phyloP scores from a whole-genome alignment of 768 basidiomycete species.

The Stropharia rugosoannulata region DNA sequence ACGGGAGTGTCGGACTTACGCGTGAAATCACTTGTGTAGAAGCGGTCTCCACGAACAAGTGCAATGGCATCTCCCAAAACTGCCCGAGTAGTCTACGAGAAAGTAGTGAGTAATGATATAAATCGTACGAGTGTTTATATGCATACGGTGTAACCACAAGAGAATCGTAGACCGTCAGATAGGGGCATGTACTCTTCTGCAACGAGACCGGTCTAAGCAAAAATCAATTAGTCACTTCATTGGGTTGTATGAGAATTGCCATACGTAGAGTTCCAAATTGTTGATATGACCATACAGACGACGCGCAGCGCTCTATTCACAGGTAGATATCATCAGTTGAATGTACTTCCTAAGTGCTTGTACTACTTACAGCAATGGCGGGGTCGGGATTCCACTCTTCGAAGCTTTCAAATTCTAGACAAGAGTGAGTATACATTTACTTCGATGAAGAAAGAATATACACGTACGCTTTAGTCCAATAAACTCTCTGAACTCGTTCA shows the following conservation, averaged over 20 bases:
- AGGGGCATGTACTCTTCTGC: conserved; percentile 33
- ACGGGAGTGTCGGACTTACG: conserved; percentile 30
- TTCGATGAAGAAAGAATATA: not conserved
- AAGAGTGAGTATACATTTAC: not conserved
- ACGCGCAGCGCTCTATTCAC: conserved; percentile 21
- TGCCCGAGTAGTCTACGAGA: conserved; percentile 41
- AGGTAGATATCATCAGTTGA: not conserved
- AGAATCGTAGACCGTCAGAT: conserved; percentile 24
- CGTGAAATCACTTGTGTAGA: conserved; percentile 51
- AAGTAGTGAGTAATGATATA: not conserved
- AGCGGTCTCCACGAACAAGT: conserved; percentile 53
- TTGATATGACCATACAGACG: conserved; percentile 32
- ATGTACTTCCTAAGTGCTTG: not conserved
- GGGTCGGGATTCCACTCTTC: conserved; percentile 52
- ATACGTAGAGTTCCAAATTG: conserved; percentile 33
- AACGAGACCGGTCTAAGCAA: conserved; percentile 27
- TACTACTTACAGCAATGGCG: conserved; percentile 1
- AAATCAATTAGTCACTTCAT: not conserved
- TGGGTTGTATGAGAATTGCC: not conserved
- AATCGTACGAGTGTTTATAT: not conserved
- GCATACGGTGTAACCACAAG: conserved; percentile 28
- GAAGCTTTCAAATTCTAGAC: conserved; percentile 40
- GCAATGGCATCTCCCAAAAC: conserved; percentile 55
- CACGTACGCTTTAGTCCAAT: conserved; percentile 43
- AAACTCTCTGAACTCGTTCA: conserved; percentile 57